Evolutionary conservation across 1,284 basidiomycete genomes (phyloP).

Genomic region (Trametes sp.): DNA sequence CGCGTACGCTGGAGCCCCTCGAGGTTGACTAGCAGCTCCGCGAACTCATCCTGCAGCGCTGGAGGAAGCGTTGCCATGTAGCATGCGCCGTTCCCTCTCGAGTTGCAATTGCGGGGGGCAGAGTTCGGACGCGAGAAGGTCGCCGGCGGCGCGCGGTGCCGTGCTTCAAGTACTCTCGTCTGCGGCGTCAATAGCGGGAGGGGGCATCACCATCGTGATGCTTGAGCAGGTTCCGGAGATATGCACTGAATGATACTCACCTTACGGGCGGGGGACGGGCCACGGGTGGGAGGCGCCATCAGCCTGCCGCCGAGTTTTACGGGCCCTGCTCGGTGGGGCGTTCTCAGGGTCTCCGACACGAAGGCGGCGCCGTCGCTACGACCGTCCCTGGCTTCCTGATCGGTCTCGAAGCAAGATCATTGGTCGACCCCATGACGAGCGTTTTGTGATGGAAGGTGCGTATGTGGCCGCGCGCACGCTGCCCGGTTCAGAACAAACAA

Average conservation of each 20-base stretch:
- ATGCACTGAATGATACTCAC: slow-evolving; percentile 19
- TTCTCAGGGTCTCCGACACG: slow-evolving; percentile 15
- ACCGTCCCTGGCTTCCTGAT: slow-evolving; percentile 15
- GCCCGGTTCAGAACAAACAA: slow-evolving; percentile 1
- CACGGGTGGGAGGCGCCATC: slow-evolving; percentile 4
- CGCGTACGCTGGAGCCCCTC: slow-evolving; percentile 27
- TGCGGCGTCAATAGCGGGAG: not conserved
- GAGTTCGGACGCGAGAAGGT: slow-evolving; percentile 7
- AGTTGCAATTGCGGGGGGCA: slow-evolving; percentile 1
- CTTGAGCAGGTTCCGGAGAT: slow-evolving; percentile 4
- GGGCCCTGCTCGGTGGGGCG: not conserved
- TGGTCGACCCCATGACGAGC: slow-evolving; percentile 15
- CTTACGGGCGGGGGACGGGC: slow-evolving; percentile 4
- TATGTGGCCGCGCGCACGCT: not conserved
- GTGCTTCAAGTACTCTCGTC: slow-evolving; percentile 6
- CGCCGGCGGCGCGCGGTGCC: slow-evolving; percentile 1
- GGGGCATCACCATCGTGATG: slow-evolving; percentile 19
- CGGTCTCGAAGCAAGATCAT: slow-evolving; percentile 8
- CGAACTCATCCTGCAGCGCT: slow-evolving; percentile 20
- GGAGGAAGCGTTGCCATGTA: slow-evolving; percentile 16
- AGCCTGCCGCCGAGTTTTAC: slow-evolving; percentile 6
- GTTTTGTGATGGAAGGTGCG: slow-evolving; percentile 10
- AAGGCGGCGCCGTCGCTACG: slow-evolving; percentile 2
- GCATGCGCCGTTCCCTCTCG: slow-evolving; percentile 13
- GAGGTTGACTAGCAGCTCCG: slow-evolving; percentile 15